phyloP scores from a whole-genome alignment of 2,329 filamentous ascomycete genomes.

The Fusarium avenaceum region DNA sequence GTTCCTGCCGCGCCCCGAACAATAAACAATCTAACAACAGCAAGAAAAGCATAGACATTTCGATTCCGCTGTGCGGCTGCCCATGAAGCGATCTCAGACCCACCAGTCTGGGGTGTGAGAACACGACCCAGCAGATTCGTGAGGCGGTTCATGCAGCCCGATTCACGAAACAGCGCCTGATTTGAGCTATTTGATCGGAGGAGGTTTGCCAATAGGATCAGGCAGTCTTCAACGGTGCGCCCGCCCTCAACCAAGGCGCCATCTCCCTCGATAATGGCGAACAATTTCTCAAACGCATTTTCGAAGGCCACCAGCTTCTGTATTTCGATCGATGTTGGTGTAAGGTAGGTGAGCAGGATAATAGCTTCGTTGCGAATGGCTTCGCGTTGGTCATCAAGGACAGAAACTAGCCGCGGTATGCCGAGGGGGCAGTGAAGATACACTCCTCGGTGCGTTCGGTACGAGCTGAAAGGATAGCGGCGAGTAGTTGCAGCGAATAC shows the following conservation, averaged over 20 bases:
- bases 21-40: slow-evolving; percentile 88
- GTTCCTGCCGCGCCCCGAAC: slow-evolving; percentile 84
- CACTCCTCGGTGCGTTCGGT: slow-evolving; percentile 96
- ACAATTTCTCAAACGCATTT: slow-evolving; percentile 89
- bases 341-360: slow-evolving; percentile 87
- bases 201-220: slow-evolving; percentile 91
- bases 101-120: slow-evolving; percentile 65
- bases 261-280: slow-evolving; percentile 84
- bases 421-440: slow-evolving; percentile 88
- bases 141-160: slow-evolving; percentile 81
- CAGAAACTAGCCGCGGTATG: slow-evolving; percentile 85
- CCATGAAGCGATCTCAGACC: slow-evolving; percentile 77
- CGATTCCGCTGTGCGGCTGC: slow-evolving; percentile 83
- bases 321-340: slow-evolving; percentile 86
- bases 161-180: slow-evolving; percentile 93
- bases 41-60: slow-evolving; percentile 91
- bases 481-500: slow-evolving; percentile 90
- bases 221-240: slow-evolving; percentile 90
- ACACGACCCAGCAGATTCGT: slow-evolving; percentile 75
- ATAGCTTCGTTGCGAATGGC: slow-evolving; percentile 90
- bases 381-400: slow-evolving; percentile 87
- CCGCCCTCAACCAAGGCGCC: slow-evolving; percentile 86
- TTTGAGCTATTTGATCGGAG: slow-evolving; percentile 90
- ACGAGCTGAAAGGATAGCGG: slow-evolving; percentile 85
- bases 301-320: slow-evolving; percentile 97